Evolutionary conservation across 768 basidiomycete species (phyloP).

Genomic region (Tulasnella sp.): DNA sequence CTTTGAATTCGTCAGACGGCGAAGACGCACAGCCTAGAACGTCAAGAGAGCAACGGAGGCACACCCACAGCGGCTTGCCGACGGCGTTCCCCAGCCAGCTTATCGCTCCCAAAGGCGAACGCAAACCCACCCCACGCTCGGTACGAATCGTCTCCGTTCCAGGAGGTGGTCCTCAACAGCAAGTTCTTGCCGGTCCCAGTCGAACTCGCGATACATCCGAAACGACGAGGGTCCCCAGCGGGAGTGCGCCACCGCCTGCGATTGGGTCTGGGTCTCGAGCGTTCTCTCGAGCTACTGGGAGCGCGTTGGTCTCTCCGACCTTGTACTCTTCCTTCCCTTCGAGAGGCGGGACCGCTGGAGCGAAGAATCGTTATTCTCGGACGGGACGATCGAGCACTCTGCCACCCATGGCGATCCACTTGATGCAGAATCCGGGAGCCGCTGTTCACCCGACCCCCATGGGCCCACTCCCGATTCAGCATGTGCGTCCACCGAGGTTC

Average conservation of each 20-base stretch:
- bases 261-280: not conserved
- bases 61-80: not conserved
- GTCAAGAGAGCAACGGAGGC: not conserved
- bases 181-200: conserved; percentile 29
- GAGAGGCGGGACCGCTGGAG: conserved; percentile 26
- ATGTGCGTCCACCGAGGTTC: conserved; percentile 45
- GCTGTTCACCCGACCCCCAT: not conserved
- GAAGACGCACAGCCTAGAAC: not conserved
- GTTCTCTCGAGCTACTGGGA: conserved; percentile 24
- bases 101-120: conserved; percentile 44
- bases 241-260: not conserved
- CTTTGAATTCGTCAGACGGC: not conserved
- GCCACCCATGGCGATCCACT: conserved; percentile 33
- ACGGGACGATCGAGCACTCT: conserved; percentile 28
- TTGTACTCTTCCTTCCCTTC: conserved; percentile 5
- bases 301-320: conserved; percentile 34
- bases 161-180: conserved; percentile 40
- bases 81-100: not conserved
- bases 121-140: conserved; percentile 70
- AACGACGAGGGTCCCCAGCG: conserved; percentile 35
- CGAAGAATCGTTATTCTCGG: conserved; percentile 27
- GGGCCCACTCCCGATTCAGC: conserved; percentile 1
- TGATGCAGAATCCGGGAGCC: conserved; percentile 26
- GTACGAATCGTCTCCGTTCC: conserved; percentile 72
- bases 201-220: conserved; percentile 2